Percentiles rank a stretch among this genome's conserved stretches.
These are phyloP conservation scores for Cutaneotrichosporon curvatum DNA, from an alignment of 1,284 basidiomycete genomes.

Conservation along the genomic window DNA sequence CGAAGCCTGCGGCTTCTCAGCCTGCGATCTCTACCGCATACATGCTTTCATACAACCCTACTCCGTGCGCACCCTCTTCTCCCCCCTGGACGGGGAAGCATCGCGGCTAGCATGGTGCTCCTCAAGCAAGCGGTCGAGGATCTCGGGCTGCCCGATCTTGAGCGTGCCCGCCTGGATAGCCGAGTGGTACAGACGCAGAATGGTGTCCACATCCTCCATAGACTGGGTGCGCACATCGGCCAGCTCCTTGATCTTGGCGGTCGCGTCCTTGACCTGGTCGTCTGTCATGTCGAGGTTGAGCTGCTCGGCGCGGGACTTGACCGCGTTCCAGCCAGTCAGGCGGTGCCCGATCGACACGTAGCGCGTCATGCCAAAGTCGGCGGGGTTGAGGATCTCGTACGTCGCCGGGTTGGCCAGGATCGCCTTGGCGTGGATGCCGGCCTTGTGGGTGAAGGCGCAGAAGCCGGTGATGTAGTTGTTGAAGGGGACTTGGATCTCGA, in stretches of 20 bases:
- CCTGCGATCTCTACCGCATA: background rate
- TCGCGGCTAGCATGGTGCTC: slow-evolving; percentile 39
- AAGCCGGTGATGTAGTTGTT: slow-evolving; percentile 69
- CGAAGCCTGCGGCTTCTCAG: too few species aligned
- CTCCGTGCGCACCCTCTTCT: slow-evolving; percentile 14
- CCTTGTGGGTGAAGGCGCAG: slow-evolving; percentile 99
- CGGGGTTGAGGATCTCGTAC: slow-evolving; percentile 76
- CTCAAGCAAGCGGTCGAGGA: slow-evolving; percentile 70
- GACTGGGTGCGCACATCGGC: slow-evolving; percentile 97
- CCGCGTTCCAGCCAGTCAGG: slow-evolving; percentile 95
- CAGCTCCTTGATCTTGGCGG: slow-evolving; percentile 98
- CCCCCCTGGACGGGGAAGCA: slow-evolving; percentile 10
- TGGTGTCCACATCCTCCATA: slow-evolving; percentile 98
- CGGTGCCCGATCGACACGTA: slow-evolving; percentile 99
- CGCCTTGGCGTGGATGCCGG: slow-evolving; percentile 99
- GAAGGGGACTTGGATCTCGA: slow-evolving; percentile 96
- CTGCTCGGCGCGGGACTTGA: slow-evolving; percentile 98
- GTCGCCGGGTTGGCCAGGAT: slow-evolving; percentile 99
- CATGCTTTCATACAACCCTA: background rate
- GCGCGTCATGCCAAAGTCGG: slow-evolving; percentile 95
- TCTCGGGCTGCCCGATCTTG: slow-evolving; percentile 77
- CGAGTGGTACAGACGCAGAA: slow-evolving; percentile 89
- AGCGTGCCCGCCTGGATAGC: slow-evolving; percentile 81
- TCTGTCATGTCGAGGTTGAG: slow-evolving; percentile 61
- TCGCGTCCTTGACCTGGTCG: slow-evolving; percentile 83